These are phyloP conservation scores for Aspergillus novoparasiticus DNA, from an alignment of 2,329 filamentous ascomycete genomes.

Conservation along the genomic window DNA sequence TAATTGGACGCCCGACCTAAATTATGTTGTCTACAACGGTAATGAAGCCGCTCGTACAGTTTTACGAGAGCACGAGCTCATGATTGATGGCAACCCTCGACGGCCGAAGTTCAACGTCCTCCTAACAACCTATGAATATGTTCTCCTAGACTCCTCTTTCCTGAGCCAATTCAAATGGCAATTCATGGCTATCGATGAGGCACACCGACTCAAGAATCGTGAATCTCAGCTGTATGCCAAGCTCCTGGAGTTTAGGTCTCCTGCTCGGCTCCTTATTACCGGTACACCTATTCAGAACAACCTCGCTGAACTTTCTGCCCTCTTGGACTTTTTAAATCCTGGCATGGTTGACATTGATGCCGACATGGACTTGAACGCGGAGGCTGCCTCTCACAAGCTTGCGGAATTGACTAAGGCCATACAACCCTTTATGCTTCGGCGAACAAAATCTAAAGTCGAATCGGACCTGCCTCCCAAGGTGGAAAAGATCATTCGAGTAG, in stretches of 20 bases:
- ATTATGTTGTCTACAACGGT: conserved; percentile 96
- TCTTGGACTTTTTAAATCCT: conserved; percentile 97
- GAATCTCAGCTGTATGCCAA: conserved; percentile 91
- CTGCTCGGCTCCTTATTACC: conserved; percentile 89
- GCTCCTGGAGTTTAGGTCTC: conserved; percentile 81
- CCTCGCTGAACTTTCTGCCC: conserved; percentile 82
- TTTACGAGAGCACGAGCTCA: conserved; percentile 86
- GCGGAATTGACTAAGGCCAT: conserved; percentile 83
- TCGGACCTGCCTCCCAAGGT: conserved; percentile 95
- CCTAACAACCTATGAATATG: conserved; percentile 96
- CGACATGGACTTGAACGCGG: conserved; percentile 80
- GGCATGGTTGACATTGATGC: conserved; percentile 89
- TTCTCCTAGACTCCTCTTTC: conserved; percentile 81
- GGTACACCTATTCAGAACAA: conserved; percentile 98
- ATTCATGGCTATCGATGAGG: conserved; percentile 93
- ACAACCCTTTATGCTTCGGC: conserved; percentile 89
- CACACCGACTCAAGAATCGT: conserved; percentile 92
- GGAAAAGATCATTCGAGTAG: conserved; percentile 97
- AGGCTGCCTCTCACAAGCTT: conserved; percentile 83
- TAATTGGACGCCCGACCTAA: conserved; percentile 90
- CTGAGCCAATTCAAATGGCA: conserved; percentile 95
- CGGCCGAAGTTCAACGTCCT: conserved; percentile 97
- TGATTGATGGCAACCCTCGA: conserved; percentile 81
- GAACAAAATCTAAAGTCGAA: conserved; percentile 96
- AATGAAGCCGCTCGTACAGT: conserved; percentile 82